Base-by-base conservation (phyloP, 176 grass and related monocot genomes). In the Oryza meridionalis region DNA sequence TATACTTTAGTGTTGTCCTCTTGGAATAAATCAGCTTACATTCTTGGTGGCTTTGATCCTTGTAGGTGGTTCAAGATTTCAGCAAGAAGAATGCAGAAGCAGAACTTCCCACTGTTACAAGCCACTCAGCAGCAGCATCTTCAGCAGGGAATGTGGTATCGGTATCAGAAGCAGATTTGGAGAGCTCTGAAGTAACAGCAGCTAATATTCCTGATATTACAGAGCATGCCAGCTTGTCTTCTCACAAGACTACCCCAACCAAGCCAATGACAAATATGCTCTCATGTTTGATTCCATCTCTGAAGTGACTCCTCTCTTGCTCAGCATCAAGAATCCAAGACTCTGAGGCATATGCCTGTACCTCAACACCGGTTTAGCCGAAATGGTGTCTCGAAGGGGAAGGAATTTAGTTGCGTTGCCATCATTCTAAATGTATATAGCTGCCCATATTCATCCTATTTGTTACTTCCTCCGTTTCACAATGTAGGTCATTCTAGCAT, bases 31-130 rank as follows among this genome's bases (percentile, higher is more conserved):
- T 43, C 11, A 0, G 62, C 29, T 50, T 59, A 83, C 9, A 53
- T 67, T 63, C 6, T 12, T 51, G 50, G 29, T 70, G 70, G 42
- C 40, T 81, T 25, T 87, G 79, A 50, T 82, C 38, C 53, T 72
- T 2, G 24, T 80, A 98, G 93, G 96, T 70, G 13, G 96, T 98
- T 65, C 45, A 95, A 82, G 89, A 93, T 84, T 98, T 91, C 83
- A 91, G 81, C 84, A 88, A 74, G 70, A 84, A 69, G 65, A 87
- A 83, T 7, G 15, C 46, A 12, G 84, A 87, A 31, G 12, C 38
- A 3, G 84, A 87, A 31, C 31, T 70, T 75, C 37, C 51, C 15
- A 1, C 38, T 51, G 26, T 19, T 12, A 73, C 73, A 12, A 84
- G 26, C 7, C 10, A 61, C 70, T 45, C 51, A 6, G 29, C 63